phyloP scores from a whole-genome alignment of 768 basidiomycete genomes.

The Phylloporus arenicola region DNA sequence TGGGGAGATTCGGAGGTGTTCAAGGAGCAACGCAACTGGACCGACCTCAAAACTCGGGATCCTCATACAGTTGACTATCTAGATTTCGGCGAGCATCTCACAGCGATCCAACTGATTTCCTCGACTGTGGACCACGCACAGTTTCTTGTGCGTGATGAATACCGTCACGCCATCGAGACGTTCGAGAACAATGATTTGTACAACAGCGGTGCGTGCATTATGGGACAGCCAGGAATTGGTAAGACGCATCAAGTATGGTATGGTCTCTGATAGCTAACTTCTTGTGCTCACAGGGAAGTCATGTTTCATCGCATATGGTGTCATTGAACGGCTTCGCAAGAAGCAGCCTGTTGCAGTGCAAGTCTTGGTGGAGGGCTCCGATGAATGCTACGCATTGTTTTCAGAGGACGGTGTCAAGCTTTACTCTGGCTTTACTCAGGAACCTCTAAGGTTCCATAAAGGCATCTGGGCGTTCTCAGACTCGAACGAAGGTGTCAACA shows the following conservation, averaged over 20 bases:
- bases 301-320: neutral
- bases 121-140: neutral
- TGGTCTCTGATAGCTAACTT: neutral
- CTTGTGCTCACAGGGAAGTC: neutral
- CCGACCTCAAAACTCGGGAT: neutral
- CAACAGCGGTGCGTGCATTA: neutral
- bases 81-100: neutral
- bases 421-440: neutral
- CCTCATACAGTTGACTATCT: neutral
- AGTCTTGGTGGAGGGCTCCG: neutral
- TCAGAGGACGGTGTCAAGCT: neutral
- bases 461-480: neutral
- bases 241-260: neutral
- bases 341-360: neutral
- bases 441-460: neutral
- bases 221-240: neutral
- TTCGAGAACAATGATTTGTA: neutral
- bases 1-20: neutral
- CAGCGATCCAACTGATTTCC: neutral
- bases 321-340: neutral
- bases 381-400: neutral
- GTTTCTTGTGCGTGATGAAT: neutral
- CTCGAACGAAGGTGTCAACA: neutral
- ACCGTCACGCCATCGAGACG: neutral
- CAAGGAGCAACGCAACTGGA: neutral